These are phyloP conservation scores for Xylogone sp. DNA, from an alignment of 2,329 filamentous ascomycete genomes.

Conservation along the genomic window DNA sequence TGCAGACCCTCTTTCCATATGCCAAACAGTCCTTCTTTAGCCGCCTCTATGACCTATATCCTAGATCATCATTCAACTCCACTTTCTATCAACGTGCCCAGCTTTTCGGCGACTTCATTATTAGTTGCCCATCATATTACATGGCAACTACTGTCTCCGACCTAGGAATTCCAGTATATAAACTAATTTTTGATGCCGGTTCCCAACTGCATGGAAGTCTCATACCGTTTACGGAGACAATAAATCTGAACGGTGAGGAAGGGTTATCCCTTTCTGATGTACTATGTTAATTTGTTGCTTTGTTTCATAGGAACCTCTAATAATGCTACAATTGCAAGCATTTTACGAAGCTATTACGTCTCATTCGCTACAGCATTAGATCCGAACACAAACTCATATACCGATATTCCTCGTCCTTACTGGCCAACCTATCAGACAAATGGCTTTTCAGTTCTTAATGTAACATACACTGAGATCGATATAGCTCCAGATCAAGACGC, in stretches of 20 bases:
- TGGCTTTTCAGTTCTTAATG: not conserved
- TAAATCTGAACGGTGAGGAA: not conserved
- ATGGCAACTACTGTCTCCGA: not conserved
- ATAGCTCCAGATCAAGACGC: not conserved
- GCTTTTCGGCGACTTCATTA: slow-evolving; percentile 1
- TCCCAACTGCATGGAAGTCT: not conserved
- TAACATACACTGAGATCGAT: not conserved
- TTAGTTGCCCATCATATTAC: not conserved
- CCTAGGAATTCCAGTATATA: not conserved
- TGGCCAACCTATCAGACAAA: not conserved
- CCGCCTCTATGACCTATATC: not conserved
- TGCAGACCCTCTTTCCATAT: not conserved
- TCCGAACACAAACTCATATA: not conserved
- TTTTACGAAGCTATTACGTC: not conserved
- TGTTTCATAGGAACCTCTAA: not conserved
- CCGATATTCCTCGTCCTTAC: not conserved
- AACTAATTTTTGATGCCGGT: slow-evolving; percentile 1
- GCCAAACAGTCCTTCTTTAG: slow-evolving; percentile 1
- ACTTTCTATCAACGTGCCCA: not conserved
- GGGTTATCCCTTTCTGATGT: not conserved
- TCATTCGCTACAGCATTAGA: not conserved
- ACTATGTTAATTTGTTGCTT: no score
- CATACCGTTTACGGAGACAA: not conserved
- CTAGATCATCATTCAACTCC: not conserved
- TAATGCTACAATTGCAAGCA: not conserved